phyloP scores from a whole-genome alignment of 768 basidiomycete species.

The Botryobasidium botryosum region DNA sequence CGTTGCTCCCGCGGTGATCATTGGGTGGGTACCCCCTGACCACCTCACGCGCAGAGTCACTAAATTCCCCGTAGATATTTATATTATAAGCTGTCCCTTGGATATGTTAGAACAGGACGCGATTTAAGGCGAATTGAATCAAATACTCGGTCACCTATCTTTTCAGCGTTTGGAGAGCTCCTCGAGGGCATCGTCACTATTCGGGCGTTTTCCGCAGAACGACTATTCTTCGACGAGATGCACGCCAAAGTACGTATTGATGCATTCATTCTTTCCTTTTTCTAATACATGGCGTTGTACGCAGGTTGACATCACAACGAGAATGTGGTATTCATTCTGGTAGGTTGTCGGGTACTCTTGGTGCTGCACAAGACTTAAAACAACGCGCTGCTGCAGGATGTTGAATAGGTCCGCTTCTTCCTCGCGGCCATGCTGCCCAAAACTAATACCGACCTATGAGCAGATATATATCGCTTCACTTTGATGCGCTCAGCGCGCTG shows the following conservation, averaged over 20 bases:
- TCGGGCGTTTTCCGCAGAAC: constrained; percentile 75
- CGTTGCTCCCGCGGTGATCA: constrained; percentile 54
- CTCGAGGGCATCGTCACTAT: constrained; percentile 64
- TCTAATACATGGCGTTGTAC: too few relatives aligned
- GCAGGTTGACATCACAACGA: constrained; percentile 49
- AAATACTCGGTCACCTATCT: constrained; percentile 69
- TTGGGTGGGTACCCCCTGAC: too few relatives aligned
- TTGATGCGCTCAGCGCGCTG: constrained; percentile 61
- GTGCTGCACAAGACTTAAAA: too few relatives aligned
- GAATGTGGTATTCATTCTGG: constrained; percentile 53
- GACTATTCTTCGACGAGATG: constrained; percentile 55
- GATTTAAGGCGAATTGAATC: constrained; percentile 85
- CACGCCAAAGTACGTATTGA: constrained; percentile 35
- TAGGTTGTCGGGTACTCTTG: too few relatives aligned
- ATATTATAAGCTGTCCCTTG: constrained; percentile 43
- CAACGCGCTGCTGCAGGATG: too few relatives aligned
- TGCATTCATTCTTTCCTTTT: too few relatives aligned
- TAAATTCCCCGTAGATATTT: too few relatives aligned
- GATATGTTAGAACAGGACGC: constrained; percentile 44
- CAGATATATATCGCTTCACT: constrained; percentile 68
- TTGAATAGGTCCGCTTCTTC: too few relatives aligned
- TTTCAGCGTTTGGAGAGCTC: constrained; percentile 63
- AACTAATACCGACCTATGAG: too few relatives aligned
- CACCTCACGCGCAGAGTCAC: too few relatives aligned
- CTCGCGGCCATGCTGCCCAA: too few relatives aligned